Percentiles rank a stretch among this genome's conserved stretches.
These are phyloP conservation scores for Scedosporium aurantiacum DNA, from an alignment of 2,329 filamentous ascomycete genomes.

Conservation along the genomic window DNA sequence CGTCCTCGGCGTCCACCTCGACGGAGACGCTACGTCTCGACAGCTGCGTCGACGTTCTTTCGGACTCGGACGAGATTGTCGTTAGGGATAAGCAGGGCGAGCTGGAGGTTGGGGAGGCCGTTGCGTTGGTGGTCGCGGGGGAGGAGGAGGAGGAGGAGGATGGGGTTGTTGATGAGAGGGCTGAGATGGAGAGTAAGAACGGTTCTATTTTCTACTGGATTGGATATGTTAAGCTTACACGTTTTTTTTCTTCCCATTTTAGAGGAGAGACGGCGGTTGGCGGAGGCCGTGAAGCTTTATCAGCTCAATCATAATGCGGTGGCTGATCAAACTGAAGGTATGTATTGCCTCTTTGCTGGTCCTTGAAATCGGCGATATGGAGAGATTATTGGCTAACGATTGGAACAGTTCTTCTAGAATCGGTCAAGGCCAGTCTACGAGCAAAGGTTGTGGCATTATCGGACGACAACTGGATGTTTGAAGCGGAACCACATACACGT, in stretches of 20 bases:
- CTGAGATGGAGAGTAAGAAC: conserved; percentile 42
- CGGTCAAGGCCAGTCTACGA: conserved; percentile 57
- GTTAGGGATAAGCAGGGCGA: conserved; percentile 53
- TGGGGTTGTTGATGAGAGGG: conserved; percentile 42
- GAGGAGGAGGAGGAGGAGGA: conserved; percentile 45
- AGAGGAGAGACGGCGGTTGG: conserved; percentile 47
- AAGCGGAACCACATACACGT: conserved; percentile 30
- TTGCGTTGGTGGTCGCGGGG: conserved; percentile 31
- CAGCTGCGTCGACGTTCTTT: conserved; percentile 25
- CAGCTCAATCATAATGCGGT: conserved; percentile 42
- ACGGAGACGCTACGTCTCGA: conserved; percentile 39
- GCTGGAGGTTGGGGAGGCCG: conserved; percentile 43
- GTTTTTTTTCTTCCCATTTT: not conserved
- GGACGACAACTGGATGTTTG: conserved; percentile 89
- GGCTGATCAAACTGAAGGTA: conserved; percentile 56
- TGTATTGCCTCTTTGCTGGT: conserved; percentile 12
- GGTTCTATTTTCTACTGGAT: not conserved
- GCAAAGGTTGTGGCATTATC: conserved; percentile 63
- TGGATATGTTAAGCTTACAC: no score
- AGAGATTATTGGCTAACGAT: not conserved
- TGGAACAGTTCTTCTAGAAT: conserved; percentile 52
- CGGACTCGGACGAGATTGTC: conserved; percentile 42
- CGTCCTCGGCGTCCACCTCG: conserved; percentile 19
- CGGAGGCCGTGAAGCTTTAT: conserved; percentile 51
- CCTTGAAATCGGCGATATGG: not conserved